phyloP scores from a whole-genome alignment of 345 rosid genomes.

The Ceriops zippeliana region DNA sequence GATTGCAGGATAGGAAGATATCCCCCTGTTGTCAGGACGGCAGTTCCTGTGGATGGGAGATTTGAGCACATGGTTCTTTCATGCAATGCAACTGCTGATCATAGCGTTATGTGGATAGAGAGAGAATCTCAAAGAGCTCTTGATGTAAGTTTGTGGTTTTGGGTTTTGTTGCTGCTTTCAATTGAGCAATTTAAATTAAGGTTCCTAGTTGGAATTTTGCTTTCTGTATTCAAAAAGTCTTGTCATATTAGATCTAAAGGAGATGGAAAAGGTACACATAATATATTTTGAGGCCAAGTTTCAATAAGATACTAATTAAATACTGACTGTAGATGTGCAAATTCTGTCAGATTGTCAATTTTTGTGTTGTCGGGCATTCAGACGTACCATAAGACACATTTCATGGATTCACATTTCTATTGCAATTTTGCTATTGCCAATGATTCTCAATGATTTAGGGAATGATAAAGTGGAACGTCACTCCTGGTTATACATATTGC shows the following conservation, averaged over 20 bases:
- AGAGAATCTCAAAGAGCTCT: constrained; percentile 85
- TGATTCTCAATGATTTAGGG: too few species aligned
- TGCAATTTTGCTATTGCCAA: not conserved
- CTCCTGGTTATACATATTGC: too few species aligned
- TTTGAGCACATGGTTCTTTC: constrained; percentile 89
- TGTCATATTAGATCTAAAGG: not conserved
- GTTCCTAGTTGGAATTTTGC: not conserved
- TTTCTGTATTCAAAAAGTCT: too few species aligned
- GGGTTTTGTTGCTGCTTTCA: not conserved
- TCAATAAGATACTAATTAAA: not conserved
- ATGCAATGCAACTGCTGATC: constrained; percentile 84
- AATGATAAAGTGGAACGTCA: too few species aligned
- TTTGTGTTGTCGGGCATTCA: too few species aligned
- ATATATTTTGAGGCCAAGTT: not conserved
- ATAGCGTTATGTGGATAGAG: constrained; percentile 78
- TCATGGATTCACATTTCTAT: not conserved
- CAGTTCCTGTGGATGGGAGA: constrained; percentile 96
- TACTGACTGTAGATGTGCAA: not conserved
- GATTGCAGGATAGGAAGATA: constrained; percentile 70
- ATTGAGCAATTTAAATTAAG: not conserved
- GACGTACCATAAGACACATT: not conserved
- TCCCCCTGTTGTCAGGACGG: constrained; percentile 95
- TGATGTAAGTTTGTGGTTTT: constrained; percentile 46
- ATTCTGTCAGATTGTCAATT: not conserved
- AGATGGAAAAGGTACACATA: not conserved